Evolutionary conservation across 2,329 filamentous ascomycete species (phyloP).

Genomic region (Aspergillus hiratsukae): DNA sequence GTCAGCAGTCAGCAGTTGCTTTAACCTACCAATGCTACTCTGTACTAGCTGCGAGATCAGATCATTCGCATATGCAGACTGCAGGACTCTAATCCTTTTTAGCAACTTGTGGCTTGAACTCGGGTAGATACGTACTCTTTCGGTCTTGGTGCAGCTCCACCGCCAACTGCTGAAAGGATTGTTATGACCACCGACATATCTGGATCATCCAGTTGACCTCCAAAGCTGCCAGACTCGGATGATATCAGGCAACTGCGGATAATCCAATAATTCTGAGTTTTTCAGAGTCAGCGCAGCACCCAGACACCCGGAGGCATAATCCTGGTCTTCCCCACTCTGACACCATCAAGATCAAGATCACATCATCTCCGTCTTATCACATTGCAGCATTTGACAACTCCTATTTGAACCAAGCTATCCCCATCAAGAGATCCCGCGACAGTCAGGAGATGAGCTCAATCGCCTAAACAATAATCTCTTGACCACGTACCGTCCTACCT

Average conservation of each 20-base stretch:
- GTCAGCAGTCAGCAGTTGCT: not conserved
- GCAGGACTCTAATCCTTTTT: not conserved
- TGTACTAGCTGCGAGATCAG: not conserved
- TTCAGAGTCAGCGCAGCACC: not conserved
- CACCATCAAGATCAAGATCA: conserved; percentile 32
- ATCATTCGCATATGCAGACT: not conserved
- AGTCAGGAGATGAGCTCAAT: not conserved
- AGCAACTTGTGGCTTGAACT: not conserved
- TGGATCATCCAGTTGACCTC: too few species aligned
- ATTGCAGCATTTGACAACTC: not conserved
- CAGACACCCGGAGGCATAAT: not conserved
- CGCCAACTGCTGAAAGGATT: not conserved
- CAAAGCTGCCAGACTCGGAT: not conserved
- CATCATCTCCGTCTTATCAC: conserved; percentile 29
- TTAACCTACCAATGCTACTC: not conserved
- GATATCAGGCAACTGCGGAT: not conserved
- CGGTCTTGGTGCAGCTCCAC: not conserved
- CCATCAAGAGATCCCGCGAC: not conserved
- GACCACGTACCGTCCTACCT: not conserved
- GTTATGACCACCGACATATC: too few species aligned
- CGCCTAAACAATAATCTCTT: not conserved
- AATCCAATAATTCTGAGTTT: not conserved
- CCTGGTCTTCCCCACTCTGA: conserved; percentile 13
- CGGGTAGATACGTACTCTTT: too few species aligned
- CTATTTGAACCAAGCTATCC: not conserved